Evolutionary conservation across 1,284 basidiomycete genomes (phyloP).

Genomic region (Rhizoctonia solani): DNA sequence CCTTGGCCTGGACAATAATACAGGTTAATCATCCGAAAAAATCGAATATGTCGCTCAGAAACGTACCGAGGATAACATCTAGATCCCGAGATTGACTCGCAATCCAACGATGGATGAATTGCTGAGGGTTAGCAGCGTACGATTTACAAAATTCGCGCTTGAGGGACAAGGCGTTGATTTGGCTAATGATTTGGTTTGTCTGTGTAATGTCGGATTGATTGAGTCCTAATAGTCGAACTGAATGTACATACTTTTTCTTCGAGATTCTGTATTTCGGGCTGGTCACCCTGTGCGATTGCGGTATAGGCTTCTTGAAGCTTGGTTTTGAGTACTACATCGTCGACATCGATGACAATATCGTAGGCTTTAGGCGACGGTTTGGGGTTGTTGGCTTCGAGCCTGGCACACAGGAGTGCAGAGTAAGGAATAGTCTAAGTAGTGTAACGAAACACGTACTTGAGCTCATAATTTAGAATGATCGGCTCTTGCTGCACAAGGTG

Average conservation of each 20-base stretch:
- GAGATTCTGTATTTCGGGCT: conserved; percentile 69
- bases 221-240: no score
- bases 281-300: conserved; percentile 70
- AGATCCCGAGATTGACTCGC: conserved; percentile 90
- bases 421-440: conserved; percentile 28
- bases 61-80: conserved; percentile 76
- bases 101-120: conserved; percentile 88
- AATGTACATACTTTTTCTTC: conserved; percentile 80
- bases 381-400: conserved; percentile 50
- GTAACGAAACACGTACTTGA: conserved; percentile 16
- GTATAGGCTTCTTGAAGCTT: conserved; percentile 76
- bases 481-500: conserved; percentile 81
- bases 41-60: background rate
- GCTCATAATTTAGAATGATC: conserved; percentile 58
- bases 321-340: conserved; percentile 75
- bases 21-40: background rate
- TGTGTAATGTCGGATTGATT: conserved; percentile 43
- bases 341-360: conserved; percentile 89
- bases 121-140: conserved; percentile 79
- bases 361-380: conserved; percentile 56
- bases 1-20: conserved; percentile 11
- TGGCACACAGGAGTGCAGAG: background rate
- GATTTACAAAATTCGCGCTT: conserved; percentile 85
- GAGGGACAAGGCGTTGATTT: conserved; percentile 80
- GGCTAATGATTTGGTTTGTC: conserved; percentile 79